Conservation (phyloP, 208 protist species). For the Trypanosoma theileri region DNA sequence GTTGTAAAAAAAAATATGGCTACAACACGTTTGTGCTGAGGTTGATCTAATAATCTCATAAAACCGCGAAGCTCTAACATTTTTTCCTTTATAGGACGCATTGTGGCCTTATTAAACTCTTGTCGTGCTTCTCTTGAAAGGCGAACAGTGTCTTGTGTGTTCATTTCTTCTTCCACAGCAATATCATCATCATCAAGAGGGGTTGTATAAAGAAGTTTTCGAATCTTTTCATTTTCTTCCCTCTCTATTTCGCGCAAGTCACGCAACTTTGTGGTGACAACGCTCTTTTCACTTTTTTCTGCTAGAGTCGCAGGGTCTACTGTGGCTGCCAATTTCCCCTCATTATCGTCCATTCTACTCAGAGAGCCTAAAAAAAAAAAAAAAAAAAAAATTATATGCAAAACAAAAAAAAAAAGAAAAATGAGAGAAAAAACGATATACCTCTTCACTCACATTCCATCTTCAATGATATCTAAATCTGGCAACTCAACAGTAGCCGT, state of each 20-base stretch:
- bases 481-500: conserved; percentile 83
- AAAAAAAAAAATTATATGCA: too few relatives aligned
- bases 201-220: conserved; percentile 63
- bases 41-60: conserved; percentile 31
- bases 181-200: conserved; percentile 36
- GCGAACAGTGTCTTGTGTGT: conserved; percentile 41
- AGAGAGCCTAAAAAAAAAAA: too few relatives aligned
- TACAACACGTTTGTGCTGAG: conserved; percentile 44
- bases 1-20: conserved; percentile 54
- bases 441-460: conserved; percentile 28
- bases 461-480: conserved; percentile 55
- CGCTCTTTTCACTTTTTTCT: too few relatives aligned
- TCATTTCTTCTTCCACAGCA: conserved; percentile 31
- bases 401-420: background rate
- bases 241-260: conserved; percentile 59
- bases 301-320: background rate
- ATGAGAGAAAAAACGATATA: too few relatives aligned
- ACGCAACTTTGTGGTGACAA: conserved; percentile 26
- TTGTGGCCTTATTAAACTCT: conserved; percentile 42
- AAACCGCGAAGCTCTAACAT: conserved; percentile 43
- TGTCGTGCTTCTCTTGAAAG: conserved; percentile 36
- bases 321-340: background rate
- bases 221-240: conserved; percentile 63
- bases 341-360: background rate
- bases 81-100: conserved; percentile 58